Evolutionary conservation across 257 asterid species (phyloP).

Genomic region (Eustoma russellianum): DNA sequence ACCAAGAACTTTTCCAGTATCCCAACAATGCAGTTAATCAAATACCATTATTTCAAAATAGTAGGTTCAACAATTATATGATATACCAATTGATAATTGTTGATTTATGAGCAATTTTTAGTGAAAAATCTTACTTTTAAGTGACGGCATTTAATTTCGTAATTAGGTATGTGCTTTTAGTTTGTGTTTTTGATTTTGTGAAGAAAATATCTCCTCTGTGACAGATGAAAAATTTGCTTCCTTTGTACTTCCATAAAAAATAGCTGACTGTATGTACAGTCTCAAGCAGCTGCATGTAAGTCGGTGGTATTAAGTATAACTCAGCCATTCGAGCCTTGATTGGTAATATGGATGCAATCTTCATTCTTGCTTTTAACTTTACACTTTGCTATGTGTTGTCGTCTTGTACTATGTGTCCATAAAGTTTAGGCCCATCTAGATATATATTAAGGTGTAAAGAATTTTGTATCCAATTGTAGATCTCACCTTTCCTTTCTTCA

Average conservation of each 20-base stretch:
- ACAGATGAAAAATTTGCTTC: not conserved
- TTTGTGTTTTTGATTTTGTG: not conserved
- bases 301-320: not conserved
- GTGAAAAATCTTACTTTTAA: not conserved
- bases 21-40: slow-evolving; percentile 45
- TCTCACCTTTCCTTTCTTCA: not conserved
- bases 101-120: not conserved
- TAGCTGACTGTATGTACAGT: not conserved
- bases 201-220: not conserved
- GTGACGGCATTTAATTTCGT: not conserved
- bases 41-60: slow-evolving; percentile 50
- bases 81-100: not conserved
- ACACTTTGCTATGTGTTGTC: too few relatives aligned
- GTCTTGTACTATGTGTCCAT: not conserved
- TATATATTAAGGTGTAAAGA: not conserved
- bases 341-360: not conserved
- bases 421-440: not conserved
- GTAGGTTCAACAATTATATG: slow-evolving; percentile 33
- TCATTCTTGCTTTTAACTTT: not conserved
- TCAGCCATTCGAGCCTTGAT: not conserved
- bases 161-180: not conserved
- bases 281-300: not conserved
- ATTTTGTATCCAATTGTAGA: not conserved
- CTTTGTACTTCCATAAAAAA: not conserved
- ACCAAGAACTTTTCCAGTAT: slow-evolving; percentile 34